Conservation (phyloP, 176 grass and related monocot genomes). For the maize (Zea mays) region DNA sequence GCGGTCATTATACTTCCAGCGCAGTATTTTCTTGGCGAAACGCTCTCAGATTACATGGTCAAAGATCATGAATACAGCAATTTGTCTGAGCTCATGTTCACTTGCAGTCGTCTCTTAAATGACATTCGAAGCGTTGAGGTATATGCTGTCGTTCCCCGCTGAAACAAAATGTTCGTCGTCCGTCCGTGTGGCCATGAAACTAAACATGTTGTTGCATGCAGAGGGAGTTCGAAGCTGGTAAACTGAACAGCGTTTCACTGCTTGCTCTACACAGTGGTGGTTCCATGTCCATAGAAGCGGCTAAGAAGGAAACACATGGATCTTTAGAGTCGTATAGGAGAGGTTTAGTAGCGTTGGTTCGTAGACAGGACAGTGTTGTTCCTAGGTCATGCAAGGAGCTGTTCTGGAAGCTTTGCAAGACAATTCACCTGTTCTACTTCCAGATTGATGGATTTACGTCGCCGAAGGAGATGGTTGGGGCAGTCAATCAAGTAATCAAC, state of each 20-base stretch:
- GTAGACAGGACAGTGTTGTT: slow-evolving; percentile 42
- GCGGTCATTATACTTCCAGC: slow-evolving; percentile 61
- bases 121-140: slow-evolving; percentile 58
- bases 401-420: slow-evolving; percentile 84
- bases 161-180: background rate
- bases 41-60: slow-evolving; percentile 39
- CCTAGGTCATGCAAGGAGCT: slow-evolving; percentile 75
- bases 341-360: slow-evolving; percentile 55
- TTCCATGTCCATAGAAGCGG: slow-evolving; percentile 47
- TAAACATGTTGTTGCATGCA: background rate
- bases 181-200: background rate
- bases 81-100: slow-evolving; percentile 53
- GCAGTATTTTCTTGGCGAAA: slow-evolving; percentile 59
- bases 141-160: background rate
- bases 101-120: slow-evolving; percentile 64
- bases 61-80: slow-evolving; percentile 45
- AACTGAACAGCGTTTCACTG: slow-evolving; percentile 56
- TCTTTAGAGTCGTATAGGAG: slow-evolving; percentile 30
- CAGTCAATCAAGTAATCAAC: slow-evolving; percentile 54
- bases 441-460: slow-evolving; percentile 72
- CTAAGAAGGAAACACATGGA: slow-evolving; percentile 21
- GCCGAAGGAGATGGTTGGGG: slow-evolving; percentile 61
- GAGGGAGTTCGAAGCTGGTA: slow-evolving; percentile 62
- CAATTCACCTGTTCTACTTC: slow-evolving; percentile 69
- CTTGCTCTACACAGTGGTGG: slow-evolving; percentile 35